Percentiles rank a stretch among this genome's conserved stretches.
phyloP scores from a whole-genome alignment of 495 filamentous ascomycete genomes.

The Penicillium daleae region DNA sequence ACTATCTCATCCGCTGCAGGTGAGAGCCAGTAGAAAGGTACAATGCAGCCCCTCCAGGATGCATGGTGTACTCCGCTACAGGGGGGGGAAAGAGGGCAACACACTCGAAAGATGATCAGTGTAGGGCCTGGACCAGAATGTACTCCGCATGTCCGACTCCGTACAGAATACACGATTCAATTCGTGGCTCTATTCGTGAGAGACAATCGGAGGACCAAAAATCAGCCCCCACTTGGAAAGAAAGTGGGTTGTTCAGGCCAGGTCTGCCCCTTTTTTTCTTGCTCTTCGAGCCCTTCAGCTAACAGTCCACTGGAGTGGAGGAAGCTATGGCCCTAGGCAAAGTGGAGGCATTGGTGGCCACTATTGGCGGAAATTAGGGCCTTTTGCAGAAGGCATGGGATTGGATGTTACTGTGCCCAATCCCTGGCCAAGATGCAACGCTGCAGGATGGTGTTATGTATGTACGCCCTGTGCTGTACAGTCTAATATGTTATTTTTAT shows the following conservation, averaged over 20 bases:
- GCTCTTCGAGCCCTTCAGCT: neutral
- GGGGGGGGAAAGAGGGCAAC: slow-evolving; percentile 6
- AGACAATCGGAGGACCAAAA: slow-evolving; percentile 11
- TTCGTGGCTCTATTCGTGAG: slow-evolving; percentile 1
- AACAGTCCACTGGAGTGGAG: neutral
- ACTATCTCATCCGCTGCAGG: slow-evolving; percentile 2
- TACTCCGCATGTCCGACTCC: too few species aligned
- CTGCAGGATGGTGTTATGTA: slow-evolving; percentile 5
- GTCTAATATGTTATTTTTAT: neutral
- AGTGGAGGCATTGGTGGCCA: slow-evolving; percentile 3
- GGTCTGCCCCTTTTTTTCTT: slow-evolving; percentile 16
- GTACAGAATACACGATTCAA: slow-evolving; percentile 14
- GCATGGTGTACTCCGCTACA: neutral
- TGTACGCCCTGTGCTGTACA: neutral
- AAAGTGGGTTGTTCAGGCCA: slow-evolving; percentile 3
- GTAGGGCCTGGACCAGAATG: slow-evolving; percentile 27
- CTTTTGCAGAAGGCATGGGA: neutral
- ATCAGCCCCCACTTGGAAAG: slow-evolving; percentile 6
- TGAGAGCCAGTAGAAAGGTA: neutral
- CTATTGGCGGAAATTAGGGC: slow-evolving; percentile 6
- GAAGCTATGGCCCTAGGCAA: slow-evolving; percentile 7
- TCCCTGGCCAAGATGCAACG: neutral
- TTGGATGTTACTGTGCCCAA: neutral
- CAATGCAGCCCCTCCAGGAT: neutral
- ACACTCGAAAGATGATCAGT: slow-evolving; percentile 6